A percentile compares a stretch with the other conserved stretches of the same genome.
These are phyloP conservation scores for Chlorella ohadii DNA, from an alignment of 139 green algal genomes.

Conservation along the genomic window DNA sequence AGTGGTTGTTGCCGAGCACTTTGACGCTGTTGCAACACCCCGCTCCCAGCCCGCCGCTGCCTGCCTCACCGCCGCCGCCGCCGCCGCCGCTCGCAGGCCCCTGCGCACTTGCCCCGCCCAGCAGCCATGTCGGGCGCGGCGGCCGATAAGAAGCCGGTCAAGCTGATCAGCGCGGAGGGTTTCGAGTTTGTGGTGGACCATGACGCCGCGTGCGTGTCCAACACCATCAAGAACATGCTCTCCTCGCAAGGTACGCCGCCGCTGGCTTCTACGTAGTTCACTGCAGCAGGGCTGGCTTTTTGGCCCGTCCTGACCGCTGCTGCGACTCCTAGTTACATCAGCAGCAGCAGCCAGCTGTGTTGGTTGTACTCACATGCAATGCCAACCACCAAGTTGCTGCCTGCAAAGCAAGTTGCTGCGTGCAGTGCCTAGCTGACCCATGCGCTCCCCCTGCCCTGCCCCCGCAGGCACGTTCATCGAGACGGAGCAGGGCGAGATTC, in stretches of 20 bases:
- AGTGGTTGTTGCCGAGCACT: too few species aligned
- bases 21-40: neutral
- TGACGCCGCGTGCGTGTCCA: conserved; percentile 94
- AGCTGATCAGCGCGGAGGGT: conserved; percentile 93
- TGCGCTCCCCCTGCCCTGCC: too few species aligned
- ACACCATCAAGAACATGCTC: conserved; percentile 98
- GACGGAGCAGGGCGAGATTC: conserved; percentile 87
- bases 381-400: too few species aligned
- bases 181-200: conserved; percentile 98
- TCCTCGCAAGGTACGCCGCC: conserved; percentile 83
- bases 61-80: too few species aligned
- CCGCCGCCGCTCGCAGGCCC: neutral
- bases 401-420: too few species aligned
- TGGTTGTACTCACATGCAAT: too few species aligned
- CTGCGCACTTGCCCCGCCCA: neutral
- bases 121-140: neutral
- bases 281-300: too few species aligned
- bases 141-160: conserved; percentile 76
- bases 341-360: too few species aligned
- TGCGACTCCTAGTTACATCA: too few species aligned
- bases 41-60: too few species aligned
- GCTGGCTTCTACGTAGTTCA: too few species aligned
- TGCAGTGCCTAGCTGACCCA: too few species aligned
- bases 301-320: neutral
- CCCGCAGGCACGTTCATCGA: conserved; percentile 92